Conservation (phyloP, 805 yeast genomes). For the Lipomyces japonicus region DNA sequence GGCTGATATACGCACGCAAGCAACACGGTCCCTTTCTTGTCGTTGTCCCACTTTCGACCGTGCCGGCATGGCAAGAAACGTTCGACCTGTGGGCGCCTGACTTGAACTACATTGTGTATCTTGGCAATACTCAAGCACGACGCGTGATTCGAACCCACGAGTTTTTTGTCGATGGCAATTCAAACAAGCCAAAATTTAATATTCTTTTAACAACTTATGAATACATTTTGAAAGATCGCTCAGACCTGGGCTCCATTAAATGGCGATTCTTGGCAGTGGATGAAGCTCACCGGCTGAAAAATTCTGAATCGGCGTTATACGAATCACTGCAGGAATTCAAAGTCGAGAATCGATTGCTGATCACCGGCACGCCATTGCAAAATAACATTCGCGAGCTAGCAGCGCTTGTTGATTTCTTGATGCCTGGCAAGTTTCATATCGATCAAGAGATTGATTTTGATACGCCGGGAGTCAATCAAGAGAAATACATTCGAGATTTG, state of each 20-base stretch:
- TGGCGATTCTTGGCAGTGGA: slow-evolving; percentile 99
- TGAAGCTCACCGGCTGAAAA: slow-evolving; percentile 95
- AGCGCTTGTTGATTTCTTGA: slow-evolving; percentile 87
- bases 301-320: slow-evolving; percentile 87
- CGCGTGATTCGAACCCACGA: slow-evolving; percentile 78
- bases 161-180: slow-evolving; percentile 58
- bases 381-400: slow-evolving; percentile 93
- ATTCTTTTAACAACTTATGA: slow-evolving; percentile 93
- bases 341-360: slow-evolving; percentile 76
- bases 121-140: slow-evolving; percentile 89
- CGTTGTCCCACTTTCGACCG: slow-evolving; percentile 92
- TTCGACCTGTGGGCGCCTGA: slow-evolving; percentile 98
- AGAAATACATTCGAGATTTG: slow-evolving; percentile 77
- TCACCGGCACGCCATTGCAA: slow-evolving; percentile 97
- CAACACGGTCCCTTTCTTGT: slow-evolving; percentile 97
- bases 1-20: slow-evolving; percentile 92
- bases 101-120: slow-evolving; percentile 82
- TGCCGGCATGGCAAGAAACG: slow-evolving; percentile 99
- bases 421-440: slow-evolving; percentile 89
- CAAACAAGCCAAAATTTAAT: slow-evolving; percentile 78
- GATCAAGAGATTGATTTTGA: slow-evolving; percentile 96
- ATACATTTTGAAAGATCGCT: slow-evolving; percentile 84
- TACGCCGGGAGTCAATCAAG: slow-evolving; percentile 81
- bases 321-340: slow-evolving; percentile 81
- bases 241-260: slow-evolving; percentile 71